These are phyloP conservation scores for Talaromyces sp. DNA, from an alignment of 2,329 filamentous ascomycete genomes.

Conservation along the genomic window DNA sequence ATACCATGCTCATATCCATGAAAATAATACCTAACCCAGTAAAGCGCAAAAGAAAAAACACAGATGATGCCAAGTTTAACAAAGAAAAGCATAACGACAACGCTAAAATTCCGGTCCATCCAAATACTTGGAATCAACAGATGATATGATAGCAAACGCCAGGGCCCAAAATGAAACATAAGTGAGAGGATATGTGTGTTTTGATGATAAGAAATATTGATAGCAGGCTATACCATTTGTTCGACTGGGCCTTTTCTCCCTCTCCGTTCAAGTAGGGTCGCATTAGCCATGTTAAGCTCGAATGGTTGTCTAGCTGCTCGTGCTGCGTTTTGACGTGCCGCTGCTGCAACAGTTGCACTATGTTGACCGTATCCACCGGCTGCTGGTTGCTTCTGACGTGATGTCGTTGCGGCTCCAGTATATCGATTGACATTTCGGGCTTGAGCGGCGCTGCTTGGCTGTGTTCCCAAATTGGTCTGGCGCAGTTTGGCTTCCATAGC, in stretches of 20 bases:
- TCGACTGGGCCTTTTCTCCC: conserved; percentile 36
- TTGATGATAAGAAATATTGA: neutral
- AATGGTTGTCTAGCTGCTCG: conserved; percentile 75
- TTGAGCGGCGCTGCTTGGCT: conserved; percentile 57
- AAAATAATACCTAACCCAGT: neutral
- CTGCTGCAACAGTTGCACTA: conserved; percentile 75
- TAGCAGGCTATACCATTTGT: conserved; percentile 6
- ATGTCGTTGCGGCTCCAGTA: conserved; percentile 25
- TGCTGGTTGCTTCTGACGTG: conserved; percentile 50
- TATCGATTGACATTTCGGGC: conserved; percentile 49
- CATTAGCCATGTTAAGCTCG: conserved; percentile 86
- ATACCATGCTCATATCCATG: conserved; percentile 4
- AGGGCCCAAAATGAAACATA: neutral
- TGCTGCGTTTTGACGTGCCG: conserved; percentile 76
- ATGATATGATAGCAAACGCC: neutral
- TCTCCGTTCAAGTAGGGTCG: conserved; percentile 76
- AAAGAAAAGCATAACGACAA: neutral
- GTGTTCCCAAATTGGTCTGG: conserved; percentile 68
- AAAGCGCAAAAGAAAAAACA: neutral
- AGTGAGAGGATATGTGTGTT: neutral
- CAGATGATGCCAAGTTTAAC: neutral
- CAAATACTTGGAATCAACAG: neutral
- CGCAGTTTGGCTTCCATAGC: conserved; percentile 84
- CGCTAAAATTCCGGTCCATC: conserved; percentile 4
- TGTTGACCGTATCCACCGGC: conserved; percentile 79